Conservation (phyloP, 2,329 filamentous ascomycete genomes). For the Ascocoryne sarcoides region DNA sequence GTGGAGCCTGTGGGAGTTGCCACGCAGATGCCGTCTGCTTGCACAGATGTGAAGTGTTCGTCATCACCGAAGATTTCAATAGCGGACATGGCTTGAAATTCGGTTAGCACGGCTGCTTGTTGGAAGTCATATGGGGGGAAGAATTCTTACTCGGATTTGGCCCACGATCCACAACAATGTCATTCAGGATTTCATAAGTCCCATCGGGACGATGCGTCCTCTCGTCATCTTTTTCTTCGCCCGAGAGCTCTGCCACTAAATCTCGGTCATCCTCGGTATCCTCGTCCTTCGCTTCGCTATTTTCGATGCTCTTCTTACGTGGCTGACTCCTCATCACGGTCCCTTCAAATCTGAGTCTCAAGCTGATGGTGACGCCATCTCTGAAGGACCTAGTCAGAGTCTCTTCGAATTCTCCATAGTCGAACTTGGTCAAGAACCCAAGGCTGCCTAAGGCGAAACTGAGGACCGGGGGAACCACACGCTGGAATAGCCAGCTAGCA, state of each 20-base stretch:
- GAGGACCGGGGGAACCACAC: slow-evolving; percentile 85
- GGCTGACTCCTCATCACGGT: slow-evolving; percentile 78
- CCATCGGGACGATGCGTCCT: slow-evolving; percentile 78
- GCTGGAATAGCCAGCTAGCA: slow-evolving; percentile 93
- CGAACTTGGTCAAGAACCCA: slow-evolving; percentile 94
- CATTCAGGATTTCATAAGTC: slow-evolving; percentile 87
- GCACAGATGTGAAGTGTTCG: slow-evolving; percentile 82
- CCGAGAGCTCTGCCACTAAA: slow-evolving; percentile 82
- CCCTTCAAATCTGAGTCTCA: slow-evolving; percentile 84
- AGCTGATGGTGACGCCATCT: slow-evolving; percentile 79
- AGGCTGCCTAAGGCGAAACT: slow-evolving; percentile 87
- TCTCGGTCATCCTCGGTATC: slow-evolving; percentile 44
- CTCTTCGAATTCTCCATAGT: slow-evolving; percentile 65
- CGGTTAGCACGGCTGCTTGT: slow-evolving; percentile 2
- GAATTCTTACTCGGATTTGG: slow-evolving; percentile 84
- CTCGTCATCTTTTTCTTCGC: slow-evolving; percentile 74
- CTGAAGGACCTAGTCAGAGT: slow-evolving; percentile 65
- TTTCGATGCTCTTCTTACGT: slow-evolving; percentile 29
- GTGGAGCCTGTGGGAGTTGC: slow-evolving; percentile 92
- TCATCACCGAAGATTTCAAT: slow-evolving; percentile 92
- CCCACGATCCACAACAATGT: slow-evolving; percentile 91
- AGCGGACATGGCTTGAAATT: slow-evolving; percentile 66
- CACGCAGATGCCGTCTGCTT: slow-evolving; percentile 88
- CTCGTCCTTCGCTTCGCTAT: slow-evolving; percentile 26
- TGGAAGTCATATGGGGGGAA: background rate